Percentiles rank a stretch among this genome's conserved stretches.
These are phyloP conservation scores for Aethionema arabicum DNA, from an alignment of 345 rosid genomes.

Conservation along the genomic window DNA sequence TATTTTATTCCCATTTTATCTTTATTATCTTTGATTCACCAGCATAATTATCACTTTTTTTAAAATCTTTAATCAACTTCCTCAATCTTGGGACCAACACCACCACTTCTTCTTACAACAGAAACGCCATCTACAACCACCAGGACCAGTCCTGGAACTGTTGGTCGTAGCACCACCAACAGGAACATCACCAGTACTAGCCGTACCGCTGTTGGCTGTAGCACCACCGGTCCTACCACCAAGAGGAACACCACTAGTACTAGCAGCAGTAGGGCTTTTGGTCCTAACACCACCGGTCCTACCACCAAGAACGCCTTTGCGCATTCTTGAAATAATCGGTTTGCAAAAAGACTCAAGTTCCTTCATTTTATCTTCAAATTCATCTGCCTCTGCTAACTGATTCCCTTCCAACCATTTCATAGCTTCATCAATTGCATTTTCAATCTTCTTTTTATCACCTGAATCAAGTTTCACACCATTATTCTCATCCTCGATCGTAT, in stretches of 20 bases:
- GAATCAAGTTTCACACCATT: constrained; percentile 46
- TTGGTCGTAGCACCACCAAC: constrained; percentile 30
- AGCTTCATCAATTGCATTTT: constrained; percentile 52
- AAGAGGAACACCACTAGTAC: constrained; percentile 45
- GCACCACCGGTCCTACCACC: constrained; percentile 41
- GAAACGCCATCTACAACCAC: too few relatives aligned
- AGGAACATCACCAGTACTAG: constrained; percentile 44
- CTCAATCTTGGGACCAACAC: constrained; percentile 55
- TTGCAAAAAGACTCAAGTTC: constrained; percentile 59
- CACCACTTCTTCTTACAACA: too few relatives aligned
- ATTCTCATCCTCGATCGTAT: constrained; percentile 54
- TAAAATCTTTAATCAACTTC: constrained; percentile 53
- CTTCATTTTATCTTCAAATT: constrained; percentile 61
- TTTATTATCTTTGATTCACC: too few relatives aligned
- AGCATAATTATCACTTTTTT: too few relatives aligned
- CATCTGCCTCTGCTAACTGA: constrained; percentile 53
- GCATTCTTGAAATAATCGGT: constrained; percentile 60
- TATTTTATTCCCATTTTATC: too few relatives aligned
- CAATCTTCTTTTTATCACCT: constrained; percentile 59
- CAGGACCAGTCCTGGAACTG: too few relatives aligned
- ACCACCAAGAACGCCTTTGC: constrained; percentile 43
- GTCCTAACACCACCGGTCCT: constrained; percentile 41
- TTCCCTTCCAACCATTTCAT: constrained; percentile 57
- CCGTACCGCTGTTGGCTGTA: background rate
- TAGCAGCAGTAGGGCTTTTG: constrained; percentile 9